phyloP scores from a whole-genome alignment of 306 rosid genomes.

The Calophaca sinica region DNA sequence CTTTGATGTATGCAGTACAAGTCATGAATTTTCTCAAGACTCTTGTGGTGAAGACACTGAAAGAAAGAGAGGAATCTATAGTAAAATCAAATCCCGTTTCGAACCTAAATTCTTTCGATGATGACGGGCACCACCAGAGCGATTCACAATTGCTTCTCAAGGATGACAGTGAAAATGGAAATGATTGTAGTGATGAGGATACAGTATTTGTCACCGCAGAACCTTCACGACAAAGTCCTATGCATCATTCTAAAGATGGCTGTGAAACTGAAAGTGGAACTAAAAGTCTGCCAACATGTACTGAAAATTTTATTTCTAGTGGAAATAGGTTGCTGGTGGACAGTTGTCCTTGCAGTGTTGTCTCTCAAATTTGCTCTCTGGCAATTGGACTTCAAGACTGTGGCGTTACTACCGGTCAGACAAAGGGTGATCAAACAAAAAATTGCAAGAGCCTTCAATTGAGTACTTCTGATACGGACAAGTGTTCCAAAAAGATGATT shows the following conservation, averaged over 20 bases:
- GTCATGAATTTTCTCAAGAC: slow-evolving; percentile 98
- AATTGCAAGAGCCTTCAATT: slow-evolving; percentile 59
- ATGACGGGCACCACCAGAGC: slow-evolving; percentile 73
- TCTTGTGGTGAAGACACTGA: slow-evolving; percentile 74
- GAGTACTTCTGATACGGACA: slow-evolving; percentile 50
- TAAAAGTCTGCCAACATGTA: slow-evolving; percentile 54
- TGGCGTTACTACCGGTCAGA: slow-evolving; percentile 31
- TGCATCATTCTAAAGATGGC: slow-evolving; percentile 44
- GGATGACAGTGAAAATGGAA: slow-evolving; percentile 50
- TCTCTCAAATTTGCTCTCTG: slow-evolving; percentile 68
- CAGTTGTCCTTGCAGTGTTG: slow-evolving; percentile 70
- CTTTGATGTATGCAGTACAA: slow-evolving; percentile 95
- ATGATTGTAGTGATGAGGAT: slow-evolving; percentile 55
- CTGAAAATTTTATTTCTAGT: slow-evolving; percentile 54
- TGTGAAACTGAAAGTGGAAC: slow-evolving; percentile 52
- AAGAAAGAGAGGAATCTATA: slow-evolving; percentile 78
- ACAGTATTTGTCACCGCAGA: slow-evolving; percentile 55
- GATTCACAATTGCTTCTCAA: slow-evolving; percentile 54
- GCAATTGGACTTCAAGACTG: slow-evolving; percentile 59
- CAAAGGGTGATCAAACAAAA: slow-evolving; percentile 51
- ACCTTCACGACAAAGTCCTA: slow-evolving; percentile 60
- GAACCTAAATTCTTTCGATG: slow-evolving; percentile 67
- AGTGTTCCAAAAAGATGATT: slow-evolving; percentile 51
- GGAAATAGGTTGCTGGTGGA: slow-evolving; percentile 65
- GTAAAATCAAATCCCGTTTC: slow-evolving; percentile 62